Percentiles rank a stretch among this genome's conserved stretches.
phyloP scores from a whole-genome alignment of 2,329 filamentous ascomycete species.

The Emericellopsis atlantica region DNA sequence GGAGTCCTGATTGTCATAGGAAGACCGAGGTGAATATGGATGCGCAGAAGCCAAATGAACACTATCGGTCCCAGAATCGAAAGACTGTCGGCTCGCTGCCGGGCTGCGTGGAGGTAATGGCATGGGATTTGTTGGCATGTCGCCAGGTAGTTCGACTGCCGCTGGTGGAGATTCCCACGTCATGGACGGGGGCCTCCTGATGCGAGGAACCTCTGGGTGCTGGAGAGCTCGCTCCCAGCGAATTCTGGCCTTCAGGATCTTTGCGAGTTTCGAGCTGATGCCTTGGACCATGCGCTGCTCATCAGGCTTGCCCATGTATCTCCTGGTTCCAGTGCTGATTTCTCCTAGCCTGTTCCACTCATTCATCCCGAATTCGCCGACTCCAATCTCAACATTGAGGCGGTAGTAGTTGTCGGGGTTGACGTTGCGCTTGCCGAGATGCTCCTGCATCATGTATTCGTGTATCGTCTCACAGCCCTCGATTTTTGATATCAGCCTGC shows the following conservation, averaged over 20 bases:
- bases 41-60: conserved; percentile 23
- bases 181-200: conserved; percentile 24
- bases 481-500: conserved; percentile 78
- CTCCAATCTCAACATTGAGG: conserved; percentile 91
- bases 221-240: conserved; percentile 43
- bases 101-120: conserved; percentile 22
- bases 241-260: conserved; percentile 65
- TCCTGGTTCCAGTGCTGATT: conserved; percentile 82
- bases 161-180: conserved; percentile 29
- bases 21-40: background rate
- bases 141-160: conserved; percentile 46
- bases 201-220: conserved; percentile 23
- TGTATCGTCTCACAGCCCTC: conserved; percentile 91
- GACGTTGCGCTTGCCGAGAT: conserved; percentile 65
- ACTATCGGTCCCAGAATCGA: conserved; percentile 41
- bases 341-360: conserved; percentile 92
- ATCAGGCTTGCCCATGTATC: conserved; percentile 62
- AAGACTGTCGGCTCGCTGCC: conserved; percentile 34
- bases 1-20: conserved; percentile 1
- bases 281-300: conserved; percentile 68
- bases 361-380: conserved; percentile 97
- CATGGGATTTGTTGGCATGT: conserved; percentile 27
- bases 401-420: conserved; percentile 87
- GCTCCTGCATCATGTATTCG: conserved; percentile 69
- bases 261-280: conserved; percentile 69